Evolutionary conservation across 2,329 filamentous ascomycete species (phyloP).

Genomic region (Lachnellula cervina): DNA sequence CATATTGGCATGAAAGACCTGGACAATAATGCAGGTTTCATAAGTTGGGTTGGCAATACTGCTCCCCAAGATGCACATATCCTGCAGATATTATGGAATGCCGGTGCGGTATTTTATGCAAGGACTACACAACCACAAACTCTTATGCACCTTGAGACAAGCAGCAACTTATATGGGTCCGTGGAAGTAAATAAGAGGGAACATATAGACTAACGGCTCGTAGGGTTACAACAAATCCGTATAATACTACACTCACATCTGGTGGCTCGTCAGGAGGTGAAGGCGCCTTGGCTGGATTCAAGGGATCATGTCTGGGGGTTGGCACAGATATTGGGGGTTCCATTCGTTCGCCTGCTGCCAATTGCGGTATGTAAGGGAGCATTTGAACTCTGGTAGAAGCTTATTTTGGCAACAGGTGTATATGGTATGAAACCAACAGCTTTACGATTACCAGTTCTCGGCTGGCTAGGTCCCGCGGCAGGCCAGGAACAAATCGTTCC

Average conservation of each 20-base stretch:
- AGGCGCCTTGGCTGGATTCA: constrained; percentile 47
- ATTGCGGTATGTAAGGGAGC: constrained; percentile 34
- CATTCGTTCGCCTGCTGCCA: constrained; percentile 43
- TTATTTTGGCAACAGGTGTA: constrained; percentile 15
- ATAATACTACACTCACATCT: constrained; percentile 44
- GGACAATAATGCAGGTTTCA: constrained; percentile 45
- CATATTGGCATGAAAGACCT: constrained; percentile 45
- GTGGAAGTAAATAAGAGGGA: constrained; percentile 3
- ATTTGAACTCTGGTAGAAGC: not conserved
- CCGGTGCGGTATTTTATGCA: constrained; percentile 48
- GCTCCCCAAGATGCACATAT: constrained; percentile 44
- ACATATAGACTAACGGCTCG: not conserved
- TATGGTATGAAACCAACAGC: constrained; percentile 31
- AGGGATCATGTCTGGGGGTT: constrained; percentile 49
- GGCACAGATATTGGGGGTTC: constrained; percentile 50
- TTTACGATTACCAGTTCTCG: constrained; percentile 22
- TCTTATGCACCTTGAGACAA: constrained; percentile 50
- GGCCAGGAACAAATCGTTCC: constrained; percentile 37
- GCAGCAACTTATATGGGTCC: constrained; percentile 43
- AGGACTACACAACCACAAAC: constrained; percentile 51
- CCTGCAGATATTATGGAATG: constrained; percentile 40
- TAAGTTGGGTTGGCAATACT: constrained; percentile 43
- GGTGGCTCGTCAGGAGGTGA: constrained; percentile 55
- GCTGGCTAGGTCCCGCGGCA: constrained; percentile 18
- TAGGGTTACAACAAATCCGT: constrained; percentile 49